phyloP scores from a whole-genome alignment of 257 asterid genomes.

The Petrea volubilis region DNA sequence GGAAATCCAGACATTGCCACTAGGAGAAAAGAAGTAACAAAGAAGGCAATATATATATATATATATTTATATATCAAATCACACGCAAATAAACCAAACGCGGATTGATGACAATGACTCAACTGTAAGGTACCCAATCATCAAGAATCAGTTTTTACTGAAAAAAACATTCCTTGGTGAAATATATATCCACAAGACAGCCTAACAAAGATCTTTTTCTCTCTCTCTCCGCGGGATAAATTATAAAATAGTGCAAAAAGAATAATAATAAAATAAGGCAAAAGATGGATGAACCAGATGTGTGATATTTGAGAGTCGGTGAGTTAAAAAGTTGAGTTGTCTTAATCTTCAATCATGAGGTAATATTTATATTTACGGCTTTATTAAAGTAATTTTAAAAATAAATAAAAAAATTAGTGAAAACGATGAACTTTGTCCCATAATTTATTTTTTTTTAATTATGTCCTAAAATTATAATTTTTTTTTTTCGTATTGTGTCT shows the following conservation, averaged over 20 bases:
- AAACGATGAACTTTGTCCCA: too few relatives aligned
- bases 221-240: too few relatives aligned
- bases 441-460: too few relatives aligned
- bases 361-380: not conserved
- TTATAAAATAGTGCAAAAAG: constrained; percentile 15
- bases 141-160: constrained; percentile 10
- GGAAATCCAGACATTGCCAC: constrained; percentile 30
- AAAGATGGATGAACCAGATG: not conserved
- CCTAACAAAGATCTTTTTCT: constrained; percentile 35
- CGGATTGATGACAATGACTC: constrained; percentile 74
- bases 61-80: too few relatives aligned
- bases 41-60: too few relatives aligned
- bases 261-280: constrained; percentile 16
- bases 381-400: too few relatives aligned
- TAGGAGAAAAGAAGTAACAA: constrained; percentile 18
- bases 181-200: constrained; percentile 36
- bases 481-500: too few relatives aligned
- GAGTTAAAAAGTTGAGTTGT: not conserved
- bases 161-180: constrained; percentile 32
- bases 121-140: constrained; percentile 30
- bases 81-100: constrained; percentile 45
- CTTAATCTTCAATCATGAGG: not conserved
- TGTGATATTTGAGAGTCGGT: not conserved
- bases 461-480: too few relatives aligned
- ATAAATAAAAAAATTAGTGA: too few relatives aligned